These are phyloP conservation scores for Helminthosporium solani DNA, from an alignment of 2,329 filamentous ascomycete species.

Conservation along the genomic window DNA sequence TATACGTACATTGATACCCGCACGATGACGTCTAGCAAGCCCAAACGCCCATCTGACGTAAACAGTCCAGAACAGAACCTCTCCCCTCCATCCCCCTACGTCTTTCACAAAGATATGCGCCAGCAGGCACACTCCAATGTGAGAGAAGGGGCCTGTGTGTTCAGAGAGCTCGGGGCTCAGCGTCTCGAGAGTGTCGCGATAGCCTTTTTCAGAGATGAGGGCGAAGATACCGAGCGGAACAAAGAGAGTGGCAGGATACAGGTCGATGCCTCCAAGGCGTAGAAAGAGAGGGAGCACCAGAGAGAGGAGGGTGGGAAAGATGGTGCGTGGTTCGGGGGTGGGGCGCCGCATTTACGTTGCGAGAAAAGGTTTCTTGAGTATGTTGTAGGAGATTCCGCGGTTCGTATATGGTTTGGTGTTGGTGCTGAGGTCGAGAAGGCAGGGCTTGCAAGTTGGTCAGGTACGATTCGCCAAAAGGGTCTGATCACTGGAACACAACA, in stretches of 20 bases:
- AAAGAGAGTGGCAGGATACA: not conserved
- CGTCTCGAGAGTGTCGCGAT: constrained; percentile 1
- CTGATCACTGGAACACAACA: too few relatives aligned
- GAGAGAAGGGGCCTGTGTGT: constrained; percentile 1
- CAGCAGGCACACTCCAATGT: constrained; percentile 4
- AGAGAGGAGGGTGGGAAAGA: constrained; percentile 1
- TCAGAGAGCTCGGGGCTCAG: constrained; percentile 1
- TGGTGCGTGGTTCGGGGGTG: not conserved
- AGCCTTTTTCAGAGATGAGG: constrained; percentile 1
- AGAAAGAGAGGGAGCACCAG: not conserved
- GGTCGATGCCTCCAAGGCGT: not conserved
- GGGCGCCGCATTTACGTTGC: not conserved
- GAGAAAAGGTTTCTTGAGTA: too few relatives aligned
- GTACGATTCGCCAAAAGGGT: too few relatives aligned
- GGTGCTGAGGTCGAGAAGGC: too few relatives aligned
- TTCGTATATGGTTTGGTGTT: too few relatives aligned
- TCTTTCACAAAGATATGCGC: not conserved
- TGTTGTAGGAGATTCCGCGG: too few relatives aligned
- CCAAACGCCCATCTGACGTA: constrained; percentile 2
- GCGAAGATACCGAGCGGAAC: not conserved
- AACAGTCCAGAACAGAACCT: constrained; percentile 1
- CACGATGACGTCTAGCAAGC: not conserved
- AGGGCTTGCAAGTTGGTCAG: too few relatives aligned
- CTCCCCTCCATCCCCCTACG: constrained; percentile 1
- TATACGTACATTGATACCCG: constrained; percentile 1